Evolutionary conservation across 2,329 filamentous ascomycete genomes (phyloP).

Genomic region (Knoxdaviesia proteae): DNA sequence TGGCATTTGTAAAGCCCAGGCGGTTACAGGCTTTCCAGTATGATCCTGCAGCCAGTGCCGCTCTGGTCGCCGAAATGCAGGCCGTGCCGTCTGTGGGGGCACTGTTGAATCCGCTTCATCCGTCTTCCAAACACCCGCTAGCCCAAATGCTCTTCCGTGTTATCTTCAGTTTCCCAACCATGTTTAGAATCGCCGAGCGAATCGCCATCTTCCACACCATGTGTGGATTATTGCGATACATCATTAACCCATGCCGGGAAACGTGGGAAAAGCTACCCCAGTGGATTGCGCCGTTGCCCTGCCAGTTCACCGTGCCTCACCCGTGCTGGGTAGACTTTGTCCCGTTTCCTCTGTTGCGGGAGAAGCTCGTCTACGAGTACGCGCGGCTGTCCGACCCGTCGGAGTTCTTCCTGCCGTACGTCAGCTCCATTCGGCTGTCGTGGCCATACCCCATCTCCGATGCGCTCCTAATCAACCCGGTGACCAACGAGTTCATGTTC

Average conservation of each 20-base stretch:
- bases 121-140: slow-evolving; percentile 62
- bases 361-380: slow-evolving; percentile 33
- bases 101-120: slow-evolving; percentile 63
- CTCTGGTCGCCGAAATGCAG: too few relatives aligned
- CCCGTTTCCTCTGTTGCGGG: slow-evolving; percentile 60
- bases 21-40: too few relatives aligned
- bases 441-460: slow-evolving; percentile 68
- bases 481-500: slow-evolving; percentile 48
- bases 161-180: slow-evolving; percentile 60
- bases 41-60: too few relatives aligned
- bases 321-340: slow-evolving; percentile 69
- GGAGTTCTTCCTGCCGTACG: slow-evolving; percentile 68
- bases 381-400: slow-evolving; percentile 32
- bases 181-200: slow-evolving; percentile 60
- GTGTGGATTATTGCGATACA: slow-evolving; percentile 76
- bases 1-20: slow-evolving; percentile 47
- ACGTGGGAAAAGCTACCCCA: slow-evolving; percentile 61
- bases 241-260: slow-evolving; percentile 56
- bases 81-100: slow-evolving; percentile 38
- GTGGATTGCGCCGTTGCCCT: slow-evolving; percentile 46
- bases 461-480: slow-evolving; percentile 38
- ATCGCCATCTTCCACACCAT: slow-evolving; percentile 68
- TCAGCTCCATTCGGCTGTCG: slow-evolving; percentile 52
- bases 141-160: slow-evolving; percentile 77
- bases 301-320: slow-evolving; percentile 47